phyloP scores from a whole-genome alignment of 1,139 yeast species.

The Yamadazyma buinensis region DNA sequence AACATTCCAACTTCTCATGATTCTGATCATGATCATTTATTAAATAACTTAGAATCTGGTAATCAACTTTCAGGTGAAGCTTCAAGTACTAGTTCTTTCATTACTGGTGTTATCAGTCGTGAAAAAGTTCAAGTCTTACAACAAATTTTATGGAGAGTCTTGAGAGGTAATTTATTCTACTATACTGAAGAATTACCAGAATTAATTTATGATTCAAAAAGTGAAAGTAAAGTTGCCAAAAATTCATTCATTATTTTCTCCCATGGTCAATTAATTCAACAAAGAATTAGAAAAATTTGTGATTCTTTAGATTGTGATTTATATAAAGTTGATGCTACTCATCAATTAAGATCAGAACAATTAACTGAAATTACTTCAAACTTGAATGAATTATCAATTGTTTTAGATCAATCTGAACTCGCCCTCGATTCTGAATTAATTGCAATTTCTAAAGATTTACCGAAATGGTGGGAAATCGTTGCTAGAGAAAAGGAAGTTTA shows the following conservation, averaged over 20 bases:
- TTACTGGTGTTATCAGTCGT: constrained; percentile 81
- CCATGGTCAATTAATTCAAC: constrained; percentile 40
- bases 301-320: constrained; percentile 46
- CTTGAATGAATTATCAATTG: constrained; percentile 56
- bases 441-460: constrained; percentile 70
- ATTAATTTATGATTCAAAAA: constrained; percentile 33
- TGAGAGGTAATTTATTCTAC: constrained; percentile 85
- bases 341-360: constrained; percentile 39
- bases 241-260: constrained; percentile 44
- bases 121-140: constrained; percentile 69
- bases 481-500: constrained; percentile 72
- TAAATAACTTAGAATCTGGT: constrained; percentile 26
- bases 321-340: constrained; percentile 32
- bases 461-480: constrained; percentile 65
- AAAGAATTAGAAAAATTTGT: constrained; percentile 40
- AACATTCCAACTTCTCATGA: constrained; percentile 14
- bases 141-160: constrained; percentile 87
- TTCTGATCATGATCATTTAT: constrained; percentile 22
- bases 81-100: constrained; percentile 37
- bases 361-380: constrained; percentile 52
- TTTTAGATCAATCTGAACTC: constrained; percentile 49
- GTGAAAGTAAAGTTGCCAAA: constrained; percentile 29
- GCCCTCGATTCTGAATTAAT: constrained; percentile 67
- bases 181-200: constrained; percentile 65
- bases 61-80: constrained; percentile 11